Conservation (phyloP, 169 alveolate genomes). For the Eimeria acervulina region DNA sequence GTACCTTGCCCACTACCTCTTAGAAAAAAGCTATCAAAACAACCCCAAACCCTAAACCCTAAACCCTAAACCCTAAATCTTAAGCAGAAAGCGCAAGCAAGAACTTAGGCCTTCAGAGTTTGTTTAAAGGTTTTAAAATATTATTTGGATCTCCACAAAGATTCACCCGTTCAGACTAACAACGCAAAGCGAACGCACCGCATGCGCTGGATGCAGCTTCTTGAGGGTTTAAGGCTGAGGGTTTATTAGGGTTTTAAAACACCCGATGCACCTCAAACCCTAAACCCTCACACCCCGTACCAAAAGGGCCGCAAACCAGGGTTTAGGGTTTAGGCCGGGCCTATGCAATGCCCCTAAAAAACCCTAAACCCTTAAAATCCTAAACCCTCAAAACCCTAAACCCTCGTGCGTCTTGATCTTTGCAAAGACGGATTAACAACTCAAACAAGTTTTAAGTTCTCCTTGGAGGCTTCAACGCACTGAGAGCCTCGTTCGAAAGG, state of each 20-base stretch:
- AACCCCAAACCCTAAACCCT: not conserved
- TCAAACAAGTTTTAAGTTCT: not conserved
- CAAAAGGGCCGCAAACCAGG: not conserved
- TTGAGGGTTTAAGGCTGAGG: conserved; percentile 5
- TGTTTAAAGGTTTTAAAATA: not conserved
- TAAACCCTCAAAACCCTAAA: not conserved
- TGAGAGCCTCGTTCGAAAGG: not conserved
- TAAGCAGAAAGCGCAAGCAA: not conserved
- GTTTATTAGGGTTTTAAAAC: not conserved
- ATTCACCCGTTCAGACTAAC: no score
- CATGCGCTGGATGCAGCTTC: not conserved
- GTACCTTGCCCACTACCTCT: conserved; percentile 88
- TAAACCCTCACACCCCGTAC: not conserved
- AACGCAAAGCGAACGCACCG: not conserved
- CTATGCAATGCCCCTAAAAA: not conserved
- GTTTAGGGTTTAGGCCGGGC: not conserved
- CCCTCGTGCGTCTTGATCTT: not conserved
- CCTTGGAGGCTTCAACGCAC: not conserved
- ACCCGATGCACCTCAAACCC: not conserved
- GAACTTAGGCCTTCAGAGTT: not conserved
- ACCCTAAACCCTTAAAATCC: not conserved
- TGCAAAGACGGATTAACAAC: not conserved
- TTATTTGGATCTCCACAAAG: no score
- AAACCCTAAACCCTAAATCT: not conserved
- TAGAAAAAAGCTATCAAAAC: conserved; percentile 82